phyloP scores from a whole-genome alignment of 768 basidiomycete species.

The Macrolepiota fuliginosa region DNA sequence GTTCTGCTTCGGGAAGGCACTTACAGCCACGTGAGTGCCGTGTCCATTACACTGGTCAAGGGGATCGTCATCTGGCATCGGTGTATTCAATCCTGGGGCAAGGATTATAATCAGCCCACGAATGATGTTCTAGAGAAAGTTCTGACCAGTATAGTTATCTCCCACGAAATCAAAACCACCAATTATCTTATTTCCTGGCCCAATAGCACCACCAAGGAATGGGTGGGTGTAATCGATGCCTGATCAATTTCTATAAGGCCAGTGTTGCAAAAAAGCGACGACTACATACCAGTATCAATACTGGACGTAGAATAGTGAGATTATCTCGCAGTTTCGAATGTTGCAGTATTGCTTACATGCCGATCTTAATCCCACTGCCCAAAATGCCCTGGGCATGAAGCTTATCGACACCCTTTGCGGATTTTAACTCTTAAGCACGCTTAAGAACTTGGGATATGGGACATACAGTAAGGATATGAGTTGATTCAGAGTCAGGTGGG shows the following conservation, averaged over 20 bases:
- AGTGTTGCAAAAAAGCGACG: not conserved
- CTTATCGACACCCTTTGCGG: constrained; percentile 57
- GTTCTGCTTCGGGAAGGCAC: constrained; percentile 3
- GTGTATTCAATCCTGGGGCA: constrained; percentile 39
- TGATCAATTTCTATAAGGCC: constrained; percentile 8
- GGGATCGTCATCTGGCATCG: constrained; percentile 50
- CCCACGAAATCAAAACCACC: constrained; percentile 61
- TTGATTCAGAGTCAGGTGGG: constrained; percentile 45
- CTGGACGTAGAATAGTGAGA: constrained; percentile 22
- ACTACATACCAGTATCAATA: constrained; percentile 43
- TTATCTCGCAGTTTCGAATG: not conserved
- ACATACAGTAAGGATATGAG: constrained; percentile 53
- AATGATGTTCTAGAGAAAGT: not conserved
- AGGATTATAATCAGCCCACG: not conserved
- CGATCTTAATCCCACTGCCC: constrained; percentile 67
- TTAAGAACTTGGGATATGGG: not conserved
- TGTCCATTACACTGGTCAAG: constrained; percentile 51
- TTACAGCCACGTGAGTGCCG: constrained; percentile 56
- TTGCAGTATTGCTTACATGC: constrained; percentile 42
- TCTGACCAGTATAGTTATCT: constrained; percentile 45
- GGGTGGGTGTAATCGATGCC: constrained; percentile 58
- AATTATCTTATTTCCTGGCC: constrained; percentile 49
- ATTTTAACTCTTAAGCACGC: not conserved
- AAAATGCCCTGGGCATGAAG: constrained; percentile 60
- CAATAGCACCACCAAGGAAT: constrained; percentile 50